Base-by-base conservation (phyloP, 2,329 filamentous ascomycete genomes). In the Talaromyces rugulosus region DNA sequence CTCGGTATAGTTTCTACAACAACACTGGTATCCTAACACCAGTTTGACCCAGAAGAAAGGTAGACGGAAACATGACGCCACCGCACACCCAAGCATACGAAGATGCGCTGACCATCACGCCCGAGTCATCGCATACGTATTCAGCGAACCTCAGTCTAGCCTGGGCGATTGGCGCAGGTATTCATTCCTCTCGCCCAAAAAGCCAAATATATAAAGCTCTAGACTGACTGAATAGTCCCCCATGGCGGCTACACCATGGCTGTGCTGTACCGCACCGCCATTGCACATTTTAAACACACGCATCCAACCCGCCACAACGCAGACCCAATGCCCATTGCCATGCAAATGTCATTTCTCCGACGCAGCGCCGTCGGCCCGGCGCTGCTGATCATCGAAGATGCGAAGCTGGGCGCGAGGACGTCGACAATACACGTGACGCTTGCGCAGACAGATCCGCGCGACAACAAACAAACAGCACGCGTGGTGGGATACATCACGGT, bases 211-310 rank as follows among this genome's bases (percentile, higher is more conserved):
- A 12, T 4, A 40, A 40, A 16, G 12, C 18, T 33, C 12, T 18
- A 14, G 27, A 34, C 27, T 28, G 27, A 56, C 16, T 36, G 18
- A 40, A 54, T 53, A 88, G 89, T 91, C 12, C 88, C 88, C 5
- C 87, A 91, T 72, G 89, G 89, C 58, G 89, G 89, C 62, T 89
- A 88, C 68, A 84, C 89, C 16, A 87, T 87, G 9, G 81, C 86
- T 0, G 80, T 83, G 56, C 81, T 91, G 64, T 80, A 89, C 64
- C 80, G 81, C 59, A 84, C 87, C 18, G 85, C 85, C 28, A 75
- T 77, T 9, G 80, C 77, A 2, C 87, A 90, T 73, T 88, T 88
- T 76, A 73, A 80, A 6, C 83, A 86, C 5, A 82, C 88, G 23
- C 75, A 80, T 63, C 78, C 82, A 57, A 83, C 83, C 57, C 82